These are phyloP conservation scores for Mastigamoeba balamuthi DNA, from an alignment of 78 protist genomes.

Conservation along the genomic window DNA sequence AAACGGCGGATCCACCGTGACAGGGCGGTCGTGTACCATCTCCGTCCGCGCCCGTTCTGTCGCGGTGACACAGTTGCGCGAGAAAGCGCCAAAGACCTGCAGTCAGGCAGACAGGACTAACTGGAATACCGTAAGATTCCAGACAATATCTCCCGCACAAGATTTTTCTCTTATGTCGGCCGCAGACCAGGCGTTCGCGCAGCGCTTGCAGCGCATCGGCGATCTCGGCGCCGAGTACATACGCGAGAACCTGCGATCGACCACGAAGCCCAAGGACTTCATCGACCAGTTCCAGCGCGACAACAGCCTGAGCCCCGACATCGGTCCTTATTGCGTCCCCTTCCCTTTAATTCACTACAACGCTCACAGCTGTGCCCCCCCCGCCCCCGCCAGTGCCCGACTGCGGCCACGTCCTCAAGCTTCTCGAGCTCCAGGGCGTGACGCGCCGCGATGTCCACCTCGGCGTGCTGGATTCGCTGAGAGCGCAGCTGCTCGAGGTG, in stretches of 20 bases:
- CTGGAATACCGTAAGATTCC: too few species aligned
- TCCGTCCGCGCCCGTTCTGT: too few species aligned
- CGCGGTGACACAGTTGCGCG: too few species aligned
- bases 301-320: conserved; percentile 2
- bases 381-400: conserved; percentile 1
- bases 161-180: too few species aligned
- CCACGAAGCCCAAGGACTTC: conserved; percentile 20
- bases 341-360: not conserved
- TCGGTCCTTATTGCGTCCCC: not conserved
- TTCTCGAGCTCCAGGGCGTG: conserved; percentile 36
- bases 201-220: too few species aligned
- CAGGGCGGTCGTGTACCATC: too few species aligned
- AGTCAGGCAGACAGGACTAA: too few species aligned
- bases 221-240: conserved; percentile 26
- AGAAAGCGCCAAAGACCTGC: too few species aligned
- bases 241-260: conserved; percentile 2
- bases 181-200: too few species aligned
- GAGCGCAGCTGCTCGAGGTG: conserved; percentile 5
- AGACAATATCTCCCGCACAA: too few species aligned
- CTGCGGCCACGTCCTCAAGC: conserved; percentile 18
- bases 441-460: conserved; percentile 10
- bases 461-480: not conserved
- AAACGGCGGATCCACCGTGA: too few species aligned
- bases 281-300: conserved; percentile 26
- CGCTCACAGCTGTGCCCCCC: not conserved